Base-by-base conservation (phyloP, 139 green algal species). In the Micractinium sp. region DNA sequence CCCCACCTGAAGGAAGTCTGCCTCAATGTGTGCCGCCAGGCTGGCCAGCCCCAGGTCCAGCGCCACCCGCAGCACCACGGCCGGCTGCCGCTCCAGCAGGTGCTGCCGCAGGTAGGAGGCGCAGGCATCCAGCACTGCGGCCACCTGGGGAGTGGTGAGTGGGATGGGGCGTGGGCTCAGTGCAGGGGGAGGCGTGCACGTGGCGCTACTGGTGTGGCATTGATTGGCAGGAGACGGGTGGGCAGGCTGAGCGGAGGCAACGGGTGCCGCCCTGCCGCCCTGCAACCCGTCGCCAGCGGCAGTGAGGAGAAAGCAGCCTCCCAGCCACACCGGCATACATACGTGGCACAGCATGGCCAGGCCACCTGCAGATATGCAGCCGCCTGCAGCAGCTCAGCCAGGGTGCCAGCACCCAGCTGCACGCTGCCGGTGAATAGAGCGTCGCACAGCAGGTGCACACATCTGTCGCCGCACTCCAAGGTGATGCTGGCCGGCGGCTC, bases 361-460 rank as follows among this genome's bases (percentile, higher is more conserved):
- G 36, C 3, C 81, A 81, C 83, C 83, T 87, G 83, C 63, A 87
- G 31, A 38, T 87, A 87, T 18, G 38, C 31, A 18, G 66, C 83
- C 1, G 83, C 83, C 39, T 87, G 83, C 38, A 87, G 67, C 38
- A 87, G 67, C 20, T 87, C 66, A 3, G 83, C 66, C 67, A 81
- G 33, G 18, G 39, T 67, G 66, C 33, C 66, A 47, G 83, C 27
- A 12, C 27, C 66, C 27, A 87, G 83, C 14, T 20, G 16, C 13
- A 53, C 16, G 83, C 38, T 80, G 83, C 83, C 83, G 35, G 29
- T 25, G 27, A 0, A 18, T 25, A 87, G 31, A 1, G 27, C 66
- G 3, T 27, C 38, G 14, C 35, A 67, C 67, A 87, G 38, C 67
- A 79, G 15, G 66, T 35, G 47, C 38, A 87, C 83, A 15, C 38